Base-by-base conservation (phyloP, 1,284 basidiomycete genomes). In the Leccinum solheimii region DNA sequence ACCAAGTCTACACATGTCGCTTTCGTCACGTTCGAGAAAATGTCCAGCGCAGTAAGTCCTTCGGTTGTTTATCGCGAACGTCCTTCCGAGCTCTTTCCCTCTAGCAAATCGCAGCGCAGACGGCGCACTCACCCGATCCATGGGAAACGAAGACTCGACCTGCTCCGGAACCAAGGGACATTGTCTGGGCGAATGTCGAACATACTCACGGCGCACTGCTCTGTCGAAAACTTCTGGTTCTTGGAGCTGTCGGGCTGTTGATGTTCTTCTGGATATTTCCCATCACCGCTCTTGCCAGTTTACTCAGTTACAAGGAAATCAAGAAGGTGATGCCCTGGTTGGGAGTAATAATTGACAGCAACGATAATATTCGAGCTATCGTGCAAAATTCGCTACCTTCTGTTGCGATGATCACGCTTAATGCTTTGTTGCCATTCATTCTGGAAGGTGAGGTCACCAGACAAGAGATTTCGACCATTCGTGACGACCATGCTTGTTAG, bases 1-100 rank as follows among this genome's bases (percentile, higher is more conserved):
- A 96, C 94, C 73, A 87, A 84, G 65, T 82, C 93, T 1, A 92
- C 92, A 0, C 86, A 90, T 61, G 85, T 88, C 8, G 97, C 95
- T 0, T 99, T 98, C 72, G 93, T 98, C n/a, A 98, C 97, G 0
- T 98, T 99, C 68, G 92, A 97, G 75, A 92, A 93, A 71, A 95
- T 96, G 83, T 92, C 92, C 2, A 90, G 90, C 69, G 94, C 95
- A 13, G 92, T 93, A 72, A 70, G 90, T 23, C 43, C 27, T 1
- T 38, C 26, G 45, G 55, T 50, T 55, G 9, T 21, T 16, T 14
- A 2, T 57, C 21, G 3, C 55, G 26, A n/a, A 13, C 14, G 26
- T 32, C 26, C 40, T 26, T 13, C 21, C 50, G 1, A 62, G 1
- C 13, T 11, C 50, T 21, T 13, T 27, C 38, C 57, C 57, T 21